These are phyloP conservation scores for Hypseocharis bilobata DNA, from an alignment of 441 rosid genomes.

Conservation along the genomic window DNA sequence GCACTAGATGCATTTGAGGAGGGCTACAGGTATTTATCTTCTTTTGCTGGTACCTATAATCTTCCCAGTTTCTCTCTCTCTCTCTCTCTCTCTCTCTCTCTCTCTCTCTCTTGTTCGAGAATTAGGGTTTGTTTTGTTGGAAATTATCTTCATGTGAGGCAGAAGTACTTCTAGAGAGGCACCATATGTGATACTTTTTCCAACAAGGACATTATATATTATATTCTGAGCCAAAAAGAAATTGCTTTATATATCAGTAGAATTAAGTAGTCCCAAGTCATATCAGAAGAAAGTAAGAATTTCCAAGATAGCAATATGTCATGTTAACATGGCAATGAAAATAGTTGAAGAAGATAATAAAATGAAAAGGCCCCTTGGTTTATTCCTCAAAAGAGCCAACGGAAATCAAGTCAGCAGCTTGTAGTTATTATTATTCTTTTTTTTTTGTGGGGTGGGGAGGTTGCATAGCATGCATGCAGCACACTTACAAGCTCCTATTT, in stretches of 20 bases:
- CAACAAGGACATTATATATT: constrained; percentile 5
- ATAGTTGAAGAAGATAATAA: background rate
- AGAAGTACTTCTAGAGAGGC: background rate
- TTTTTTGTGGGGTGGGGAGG: background rate
- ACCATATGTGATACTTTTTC: background rate
- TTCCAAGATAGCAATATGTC: constrained; percentile 6
- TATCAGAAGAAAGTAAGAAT: constrained; percentile 2
- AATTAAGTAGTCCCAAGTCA: background rate
- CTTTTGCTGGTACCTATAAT: constrained; percentile 8
- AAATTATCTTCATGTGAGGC: background rate
- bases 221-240: too few relatives aligned
- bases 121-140: background rate
- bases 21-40: constrained; percentile 51
- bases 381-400: too few relatives aligned
- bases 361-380: too few relatives aligned
- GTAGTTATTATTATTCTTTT: too few relatives aligned
- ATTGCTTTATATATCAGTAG: too few relatives aligned
- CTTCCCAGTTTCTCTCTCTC: constrained; percentile 1
- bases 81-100: background rate
- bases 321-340: background rate
- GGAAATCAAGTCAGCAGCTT: too few relatives aligned
- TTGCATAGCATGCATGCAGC: background rate
- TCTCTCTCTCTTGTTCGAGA: background rate
- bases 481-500: constrained; percentile 9
- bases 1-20: constrained; percentile 72